These are phyloP conservation scores for Amphibolis antarctica DNA, from an alignment of 106 monocot genomes.

Conservation along the genomic window DNA sequence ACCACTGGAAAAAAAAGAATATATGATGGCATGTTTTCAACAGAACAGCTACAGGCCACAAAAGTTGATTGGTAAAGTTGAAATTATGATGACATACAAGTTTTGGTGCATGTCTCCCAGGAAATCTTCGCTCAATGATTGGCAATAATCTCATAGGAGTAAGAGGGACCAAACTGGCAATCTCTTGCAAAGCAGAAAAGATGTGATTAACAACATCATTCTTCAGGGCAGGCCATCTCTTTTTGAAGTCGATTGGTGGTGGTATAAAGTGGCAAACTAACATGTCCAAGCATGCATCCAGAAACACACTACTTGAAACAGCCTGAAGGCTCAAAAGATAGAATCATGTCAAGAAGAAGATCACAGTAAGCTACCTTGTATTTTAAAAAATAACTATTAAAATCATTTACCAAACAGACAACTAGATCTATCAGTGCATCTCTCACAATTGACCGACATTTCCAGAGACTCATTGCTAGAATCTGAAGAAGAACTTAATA, in stretches of 20 bases:
- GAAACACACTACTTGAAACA: constrained; percentile 17
- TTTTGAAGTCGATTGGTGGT: constrained; percentile 10
- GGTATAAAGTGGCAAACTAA: constrained; percentile 23
- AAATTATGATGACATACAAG: constrained; percentile 1
- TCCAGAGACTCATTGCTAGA: constrained; percentile 26
- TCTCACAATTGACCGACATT: constrained; percentile 6
- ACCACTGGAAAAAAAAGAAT: too few species aligned
- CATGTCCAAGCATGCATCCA: constrained; percentile 32
- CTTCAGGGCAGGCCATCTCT: constrained; percentile 14
- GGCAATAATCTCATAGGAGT: constrained; percentile 21
- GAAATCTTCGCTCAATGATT: constrained; percentile 19
- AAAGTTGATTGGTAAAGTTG: neutral
- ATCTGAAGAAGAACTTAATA: constrained; percentile 3
- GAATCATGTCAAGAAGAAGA: neutral
- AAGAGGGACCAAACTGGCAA: constrained; percentile 15
- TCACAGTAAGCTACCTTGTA: neutral
- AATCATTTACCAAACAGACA: constrained; percentile 13
- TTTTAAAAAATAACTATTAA: neutral
- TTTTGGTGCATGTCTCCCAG: constrained; percentile 4
- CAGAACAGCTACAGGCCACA: neutral
- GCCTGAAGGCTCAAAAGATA: constrained; percentile 12
- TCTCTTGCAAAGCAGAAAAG: constrained; percentile 14
- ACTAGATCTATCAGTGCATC: constrained; percentile 20
- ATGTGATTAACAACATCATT: constrained; percentile 8
- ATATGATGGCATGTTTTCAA: too few species aligned